Base-by-base conservation (phyloP, 768 basidiomycete species). In the Tremella fuciformis region DNA sequence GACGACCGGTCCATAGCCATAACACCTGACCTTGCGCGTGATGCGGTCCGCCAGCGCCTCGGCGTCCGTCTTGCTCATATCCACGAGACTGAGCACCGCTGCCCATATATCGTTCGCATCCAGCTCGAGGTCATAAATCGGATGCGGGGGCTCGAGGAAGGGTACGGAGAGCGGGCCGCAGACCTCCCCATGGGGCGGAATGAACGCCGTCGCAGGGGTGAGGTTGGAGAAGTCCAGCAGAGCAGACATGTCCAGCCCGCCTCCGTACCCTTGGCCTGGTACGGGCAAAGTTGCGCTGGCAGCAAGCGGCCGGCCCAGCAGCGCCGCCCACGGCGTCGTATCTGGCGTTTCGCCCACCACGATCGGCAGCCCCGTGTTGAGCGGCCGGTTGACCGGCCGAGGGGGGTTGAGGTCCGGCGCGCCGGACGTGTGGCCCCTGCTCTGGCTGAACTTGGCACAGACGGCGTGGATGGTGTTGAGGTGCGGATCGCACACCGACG, bases 401-500 rank as follows among this genome's bases (percentile, higher is more conserved):
- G 55, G 55, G 13, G 44, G 55, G 22, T 37, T 47, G 4, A 57
- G 46, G 2, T 19, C 19, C 19, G 46, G 42, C 15, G 15, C 42
- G 9, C 16, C 11, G 4, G 15, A n/a, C 16, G n/a, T 13, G 4
- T 11, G 9, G 13, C 47, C 55, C 6, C 55, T 18, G 9, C 21
- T 57, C 39, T 57, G 25, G 18, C 13, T 29, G 25, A 57, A 48
- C 21, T 57, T 57, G 3, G 18, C 24, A 37, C 55, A 57, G 8
- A 57, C 55, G 18, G 55, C 55, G 26, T 57, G 55, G 34, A 57
- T 57, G 13, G 55, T 57, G 19, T 57, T 57, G 11, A 57, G 55
- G n/a, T 57, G 55, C 11, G 55, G 55, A 37, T 57, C 55, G 46
- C 55, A 57, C 7, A 57, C 46, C n/a, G 55, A 57, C 9, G 55